phyloP scores from a whole-genome alignment of 805 yeast species.

The Wickerhamomyces mucosus region DNA sequence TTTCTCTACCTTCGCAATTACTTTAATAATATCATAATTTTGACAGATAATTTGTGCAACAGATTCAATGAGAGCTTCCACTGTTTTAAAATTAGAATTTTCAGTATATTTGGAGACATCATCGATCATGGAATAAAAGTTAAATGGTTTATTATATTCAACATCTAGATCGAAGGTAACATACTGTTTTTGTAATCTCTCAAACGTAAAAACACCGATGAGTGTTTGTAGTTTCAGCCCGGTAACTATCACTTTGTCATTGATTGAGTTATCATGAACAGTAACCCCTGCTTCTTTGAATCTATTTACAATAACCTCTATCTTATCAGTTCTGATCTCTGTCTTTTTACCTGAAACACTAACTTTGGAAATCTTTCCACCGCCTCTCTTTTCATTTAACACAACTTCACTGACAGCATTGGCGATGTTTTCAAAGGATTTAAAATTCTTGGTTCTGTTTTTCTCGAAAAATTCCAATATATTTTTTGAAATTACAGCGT shows the following conservation, averaged over 20 bases:
- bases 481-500: conserved; percentile 71
- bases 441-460: conserved; percentile 28
- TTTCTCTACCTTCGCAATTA: conserved; percentile 61
- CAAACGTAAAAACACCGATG: conserved; percentile 93
- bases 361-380: conserved; percentile 35
- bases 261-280: conserved; percentile 3
- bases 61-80: conserved; percentile 79
- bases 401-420: conserved; percentile 36
- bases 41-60: conserved; percentile 52
- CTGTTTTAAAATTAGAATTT: conserved; percentile 75
- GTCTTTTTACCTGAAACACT: conserved; percentile 40
- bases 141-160: conserved; percentile 24
- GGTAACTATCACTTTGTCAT: conserved; percentile 29
- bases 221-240: conserved; percentile 56
- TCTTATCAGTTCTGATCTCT: conserved; percentile 46
- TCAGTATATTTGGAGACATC: conserved; percentile 56
- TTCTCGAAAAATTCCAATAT: conserved; percentile 43
- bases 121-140: conserved; percentile 34
- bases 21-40: conserved; percentile 26
- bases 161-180: conserved; percentile 50
- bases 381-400: conserved; percentile 32
- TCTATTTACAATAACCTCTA: conserved; percentile 33
- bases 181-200: conserved; percentile 71
- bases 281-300: conserved; percentile 12
- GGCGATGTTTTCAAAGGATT: conserved; percentile 30